These are phyloP conservation scores for Gonium pectorale DNA, from an alignment of 139 green algal species.

Conservation along the genomic window DNA sequence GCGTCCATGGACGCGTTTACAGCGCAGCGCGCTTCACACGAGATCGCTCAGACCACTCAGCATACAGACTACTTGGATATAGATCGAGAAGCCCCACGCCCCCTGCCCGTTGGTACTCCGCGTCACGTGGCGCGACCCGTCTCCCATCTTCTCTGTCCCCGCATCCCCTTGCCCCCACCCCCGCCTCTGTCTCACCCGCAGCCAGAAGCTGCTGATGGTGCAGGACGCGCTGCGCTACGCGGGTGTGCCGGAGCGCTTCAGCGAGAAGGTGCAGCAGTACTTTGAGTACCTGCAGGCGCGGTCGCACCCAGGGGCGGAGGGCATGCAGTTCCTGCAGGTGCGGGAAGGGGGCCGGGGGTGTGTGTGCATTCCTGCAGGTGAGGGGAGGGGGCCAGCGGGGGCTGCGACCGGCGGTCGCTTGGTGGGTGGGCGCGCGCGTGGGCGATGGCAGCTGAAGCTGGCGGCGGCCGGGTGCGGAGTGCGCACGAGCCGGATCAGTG, in stretches of 20 bases:
- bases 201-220: constrained; percentile 46
- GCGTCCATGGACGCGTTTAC: too few species aligned
- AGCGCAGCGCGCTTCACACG: too few species aligned
- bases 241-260: constrained; percentile 9
- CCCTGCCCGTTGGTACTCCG: too few species aligned
- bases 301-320: constrained; percentile 36
- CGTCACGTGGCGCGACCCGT: too few species aligned
- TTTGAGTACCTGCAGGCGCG: constrained; percentile 48
- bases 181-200: background rate
- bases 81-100: too few species aligned
- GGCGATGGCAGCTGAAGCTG: too few species aligned
- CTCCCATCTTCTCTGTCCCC: background rate
- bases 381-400: background rate
- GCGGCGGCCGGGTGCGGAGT: too few species aligned
- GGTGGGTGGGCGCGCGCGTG: background rate
- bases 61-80: too few species aligned
- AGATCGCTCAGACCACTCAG: too few species aligned
- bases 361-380: constrained; percentile 42
- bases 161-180: background rate
- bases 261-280: constrained; percentile 38
- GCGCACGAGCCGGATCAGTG: too few species aligned
- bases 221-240: constrained; percentile 50
- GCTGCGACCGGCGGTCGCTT: too few species aligned
- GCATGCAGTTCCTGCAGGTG: constrained; percentile 41
- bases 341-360: background rate